Conservation (phyloP, 257 asterid genomes). For the Solanum paucissectum region DNA sequence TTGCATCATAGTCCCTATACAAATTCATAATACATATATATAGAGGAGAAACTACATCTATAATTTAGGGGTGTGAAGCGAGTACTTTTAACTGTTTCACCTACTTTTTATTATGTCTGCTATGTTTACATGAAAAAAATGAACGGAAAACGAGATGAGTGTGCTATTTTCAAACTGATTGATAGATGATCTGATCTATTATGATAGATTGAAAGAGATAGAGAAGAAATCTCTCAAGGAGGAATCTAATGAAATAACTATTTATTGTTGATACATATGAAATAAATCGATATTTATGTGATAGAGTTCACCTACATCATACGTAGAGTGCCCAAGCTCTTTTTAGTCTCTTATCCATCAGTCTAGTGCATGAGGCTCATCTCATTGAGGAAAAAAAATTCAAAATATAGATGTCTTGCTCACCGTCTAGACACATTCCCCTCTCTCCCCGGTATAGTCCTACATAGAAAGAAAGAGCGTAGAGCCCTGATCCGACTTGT, state of each 20-base stretch:
- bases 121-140: too few relatives aligned
- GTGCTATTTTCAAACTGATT: too few relatives aligned
- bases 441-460: not conserved
- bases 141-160: not conserved
- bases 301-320: not conserved
- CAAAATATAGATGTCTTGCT: not conserved
- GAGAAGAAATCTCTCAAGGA: not conserved
- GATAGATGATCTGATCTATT: fast-evolving
- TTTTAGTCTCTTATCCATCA: not conserved
- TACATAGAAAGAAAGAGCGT: not conserved
- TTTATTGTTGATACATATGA: not conserved
- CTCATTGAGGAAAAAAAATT: not conserved
- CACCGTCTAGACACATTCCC: fast-evolving
- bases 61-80: not conserved
- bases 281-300: too few relatives aligned
- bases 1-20: not conserved
- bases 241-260: too few relatives aligned
- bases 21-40: not conserved
- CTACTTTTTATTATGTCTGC: too few relatives aligned
- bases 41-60: not conserved
- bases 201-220: not conserved
- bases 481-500: not conserved
- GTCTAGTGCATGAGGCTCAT: not conserved
- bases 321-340: not conserved
- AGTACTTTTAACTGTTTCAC: too few relatives aligned